Base-by-base conservation (phyloP, 2,329 filamentous ascomycete genomes). In the Aspergillus aculeatinus region DNA sequence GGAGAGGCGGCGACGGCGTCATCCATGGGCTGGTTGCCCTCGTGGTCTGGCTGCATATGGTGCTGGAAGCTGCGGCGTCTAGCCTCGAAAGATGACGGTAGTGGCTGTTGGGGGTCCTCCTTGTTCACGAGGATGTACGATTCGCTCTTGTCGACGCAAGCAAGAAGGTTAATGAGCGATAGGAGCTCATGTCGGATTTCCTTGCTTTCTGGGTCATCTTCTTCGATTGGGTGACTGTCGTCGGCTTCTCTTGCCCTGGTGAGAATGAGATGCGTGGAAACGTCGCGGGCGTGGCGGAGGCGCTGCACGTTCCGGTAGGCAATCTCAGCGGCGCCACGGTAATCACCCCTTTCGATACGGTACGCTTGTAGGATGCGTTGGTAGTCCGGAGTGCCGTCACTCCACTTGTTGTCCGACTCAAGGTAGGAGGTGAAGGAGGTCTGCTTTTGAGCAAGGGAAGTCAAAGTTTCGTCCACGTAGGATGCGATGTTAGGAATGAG, bases 331-430 rank as follows among this genome's bases (percentile, higher is more conserved):
- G 86, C 87, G 54, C 94, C 95, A 49, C 94, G 90, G 81, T 92
- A 96, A 77, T 98, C 91, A 69, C 87, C 87, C 66, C 89, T 89
- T 63, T 87, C 87, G 65, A 96, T 89, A 55, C 95, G 87, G 86
- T 94, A 97, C 3, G 93, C 88, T 74, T 97, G 96, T 51, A 98
- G 85, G 59, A 97, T 89, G 69, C 94, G 90, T 72, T 95, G 91
- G 72, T 93, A 96, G 3, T 91, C 90, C 0, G 87, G 84, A 10
- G 77, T 77, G 35, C 74, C 76, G 29, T 78, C 69, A 48, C 60
- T 53, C 58, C 62, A 68, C 29, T 69, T 68, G 54, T 60, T 70
- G 23, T 68, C 70, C 78, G 80, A 59, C 80, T 74, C 73, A 6
- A 72, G 49, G 61, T 69, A 68, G 23, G 72, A 73, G 33, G 63